These are phyloP conservation scores for Blastobotrys mokoenaii DNA, from an alignment of 805 yeast species.

Conservation along the genomic window DNA sequence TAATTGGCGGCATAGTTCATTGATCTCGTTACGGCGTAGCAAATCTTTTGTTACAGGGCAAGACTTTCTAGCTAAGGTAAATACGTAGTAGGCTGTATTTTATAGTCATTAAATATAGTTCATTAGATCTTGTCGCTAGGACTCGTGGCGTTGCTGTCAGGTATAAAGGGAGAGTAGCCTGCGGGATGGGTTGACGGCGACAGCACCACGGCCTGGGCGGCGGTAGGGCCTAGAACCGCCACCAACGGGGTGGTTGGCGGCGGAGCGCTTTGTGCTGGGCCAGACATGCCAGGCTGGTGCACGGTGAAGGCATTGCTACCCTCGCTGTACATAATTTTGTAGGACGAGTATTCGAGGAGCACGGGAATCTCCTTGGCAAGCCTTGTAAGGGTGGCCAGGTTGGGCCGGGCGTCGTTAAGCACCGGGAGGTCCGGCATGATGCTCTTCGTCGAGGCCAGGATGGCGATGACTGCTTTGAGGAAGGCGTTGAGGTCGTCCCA, in stretches of 20 bases:
- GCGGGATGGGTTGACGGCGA: conserved; percentile 11
- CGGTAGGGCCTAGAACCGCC: conserved; percentile 31
- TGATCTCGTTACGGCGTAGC: too few species aligned
- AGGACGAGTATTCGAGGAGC: conserved; percentile 62
- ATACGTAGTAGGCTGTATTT: too few species aligned
- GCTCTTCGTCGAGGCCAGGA: conserved; percentile 73
- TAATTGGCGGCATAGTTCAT: too few species aligned
- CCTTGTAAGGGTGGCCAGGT: conserved; percentile 72
- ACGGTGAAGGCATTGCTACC: conserved; percentile 7
- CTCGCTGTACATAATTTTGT: conserved; percentile 22
- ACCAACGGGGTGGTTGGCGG: conserved; percentile 32
- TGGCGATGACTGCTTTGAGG: conserved; percentile 72
- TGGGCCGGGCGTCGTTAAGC: conserved; percentile 69
- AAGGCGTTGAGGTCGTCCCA: conserved; percentile 84
- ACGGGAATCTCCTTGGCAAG: conserved; percentile 89
- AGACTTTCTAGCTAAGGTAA: too few species aligned
- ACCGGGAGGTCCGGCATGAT: conserved; percentile 77
- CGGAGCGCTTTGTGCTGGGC: conserved; percentile 9
- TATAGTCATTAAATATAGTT: not conserved
- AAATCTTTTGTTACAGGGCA: too few species aligned
- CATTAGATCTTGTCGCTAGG: not conserved
- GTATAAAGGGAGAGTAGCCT: conserved; percentile 13
- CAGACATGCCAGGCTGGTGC: not conserved
- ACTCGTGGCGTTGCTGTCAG: conserved; percentile 2
- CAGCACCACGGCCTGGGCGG: conserved; percentile 30